Evolutionary conservation across 495 filamentous ascomycete species (phyloP).

Genomic region (Eremomyces bilateralis): DNA sequence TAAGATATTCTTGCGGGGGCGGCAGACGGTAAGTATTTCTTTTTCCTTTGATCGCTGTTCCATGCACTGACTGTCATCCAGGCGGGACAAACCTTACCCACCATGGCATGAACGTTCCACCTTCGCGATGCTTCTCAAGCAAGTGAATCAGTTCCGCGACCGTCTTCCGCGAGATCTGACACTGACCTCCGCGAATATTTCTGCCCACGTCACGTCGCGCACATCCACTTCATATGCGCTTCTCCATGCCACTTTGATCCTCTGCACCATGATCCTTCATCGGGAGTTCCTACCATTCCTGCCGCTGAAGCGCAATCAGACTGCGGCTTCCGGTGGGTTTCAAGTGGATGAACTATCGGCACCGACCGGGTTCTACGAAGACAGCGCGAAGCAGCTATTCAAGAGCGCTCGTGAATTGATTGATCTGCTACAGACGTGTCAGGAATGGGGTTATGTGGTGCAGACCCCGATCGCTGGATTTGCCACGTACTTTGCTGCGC

Average conservation of each 20-base stretch:
- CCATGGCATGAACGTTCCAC: slow-evolving; percentile 15
- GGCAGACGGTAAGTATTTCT: slow-evolving; percentile 31
- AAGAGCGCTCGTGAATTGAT: slow-evolving; percentile 50
- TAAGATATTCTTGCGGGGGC: slow-evolving; percentile 53
- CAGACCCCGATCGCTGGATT: slow-evolving; percentile 67
- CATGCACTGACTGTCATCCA: slow-evolving; percentile 5
- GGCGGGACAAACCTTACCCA: slow-evolving; percentile 15
- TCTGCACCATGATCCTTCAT: slow-evolving; percentile 61
- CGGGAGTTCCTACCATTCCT: slow-evolving; percentile 69
- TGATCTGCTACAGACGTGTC: slow-evolving; percentile 49
- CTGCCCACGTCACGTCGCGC: slow-evolving; percentile 56
- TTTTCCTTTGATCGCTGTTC: background rate
- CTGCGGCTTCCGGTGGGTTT: slow-evolving; percentile 55
- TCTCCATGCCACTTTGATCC: slow-evolving; percentile 54
- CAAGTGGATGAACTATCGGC: slow-evolving; percentile 27
- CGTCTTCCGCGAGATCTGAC: slow-evolving; percentile 46
- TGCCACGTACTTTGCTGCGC: slow-evolving; percentile 62
- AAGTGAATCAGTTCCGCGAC: slow-evolving; percentile 43
- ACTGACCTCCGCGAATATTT: slow-evolving; percentile 54
- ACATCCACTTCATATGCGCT: slow-evolving; percentile 54
- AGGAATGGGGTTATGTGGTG: slow-evolving; percentile 45
- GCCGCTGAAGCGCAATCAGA: slow-evolving; percentile 43
- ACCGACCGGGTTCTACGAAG: slow-evolving; percentile 46
- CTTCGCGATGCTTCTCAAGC: slow-evolving; percentile 32
- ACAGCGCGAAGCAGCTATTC: slow-evolving; percentile 54